Conservation (phyloP, 2,329 filamentous ascomycete species). For the Penicillium sp. region DNA sequence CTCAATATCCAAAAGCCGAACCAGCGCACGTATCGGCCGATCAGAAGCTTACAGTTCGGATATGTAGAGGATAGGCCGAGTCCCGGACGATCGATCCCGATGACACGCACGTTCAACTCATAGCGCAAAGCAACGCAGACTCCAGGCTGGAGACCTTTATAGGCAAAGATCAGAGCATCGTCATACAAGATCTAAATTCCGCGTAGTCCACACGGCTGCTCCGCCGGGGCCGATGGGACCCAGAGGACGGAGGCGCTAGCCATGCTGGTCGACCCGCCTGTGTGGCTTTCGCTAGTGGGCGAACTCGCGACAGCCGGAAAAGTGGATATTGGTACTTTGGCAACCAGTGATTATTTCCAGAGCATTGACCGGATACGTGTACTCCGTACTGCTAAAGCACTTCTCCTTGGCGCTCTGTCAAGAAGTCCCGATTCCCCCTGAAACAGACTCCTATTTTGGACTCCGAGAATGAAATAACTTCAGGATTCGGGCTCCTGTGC, state of each 20-base stretch:
- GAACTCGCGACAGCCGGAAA: neutral
- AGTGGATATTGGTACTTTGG: neutral
- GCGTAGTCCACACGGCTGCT: conserved; percentile 1
- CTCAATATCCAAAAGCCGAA: neutral
- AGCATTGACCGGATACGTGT: neutral
- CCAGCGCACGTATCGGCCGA: conserved; percentile 8
- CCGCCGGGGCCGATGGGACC: conserved; percentile 6
- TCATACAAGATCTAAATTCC: conserved; percentile 1
- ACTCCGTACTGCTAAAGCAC: neutral
- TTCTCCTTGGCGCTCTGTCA: neutral
- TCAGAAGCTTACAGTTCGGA: conserved; percentile 8
- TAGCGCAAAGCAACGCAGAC: neutral
- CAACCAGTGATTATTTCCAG: neutral
- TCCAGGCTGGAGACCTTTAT: conserved; percentile 5
- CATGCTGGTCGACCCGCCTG: conserved; percentile 8
- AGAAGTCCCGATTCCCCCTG: neutral
- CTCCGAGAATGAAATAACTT: neutral
- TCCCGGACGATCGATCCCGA: conserved; percentile 13
- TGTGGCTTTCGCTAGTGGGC: conserved; percentile 15
- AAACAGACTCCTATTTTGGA: neutral
- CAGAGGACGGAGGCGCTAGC: conserved; percentile 10
- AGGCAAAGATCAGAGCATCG: neutral
- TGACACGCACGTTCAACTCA: conserved; percentile 11
- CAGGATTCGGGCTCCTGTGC: neutral
- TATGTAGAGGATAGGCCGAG: conserved; percentile 9